A percentile compares a stretch with the other conserved stretches of the same genome.
phyloP scores from a whole-genome alignment of 1,284 basidiomycete species.

The Malassezia equina region DNA sequence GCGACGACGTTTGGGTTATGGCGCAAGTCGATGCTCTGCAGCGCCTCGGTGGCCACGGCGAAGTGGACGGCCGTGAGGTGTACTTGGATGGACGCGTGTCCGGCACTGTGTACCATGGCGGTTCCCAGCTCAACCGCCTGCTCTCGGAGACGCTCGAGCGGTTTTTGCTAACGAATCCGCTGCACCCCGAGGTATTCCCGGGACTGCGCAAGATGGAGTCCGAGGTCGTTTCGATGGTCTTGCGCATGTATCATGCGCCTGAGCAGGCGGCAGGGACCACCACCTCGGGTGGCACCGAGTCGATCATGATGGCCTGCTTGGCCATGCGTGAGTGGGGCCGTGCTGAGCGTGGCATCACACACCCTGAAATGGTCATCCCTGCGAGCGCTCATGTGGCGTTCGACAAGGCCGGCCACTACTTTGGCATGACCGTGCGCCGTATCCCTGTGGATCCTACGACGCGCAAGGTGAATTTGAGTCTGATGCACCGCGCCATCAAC shows the following conservation, averaged over 20 bases:
- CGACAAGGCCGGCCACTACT: constrained; percentile 80
- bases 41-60: constrained; percentile 21
- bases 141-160: constrained; percentile 31
- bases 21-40: constrained; percentile 32
- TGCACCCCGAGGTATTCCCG: constrained; percentile 92
- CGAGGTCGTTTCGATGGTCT: constrained; percentile 86
- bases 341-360: constrained; percentile 70
- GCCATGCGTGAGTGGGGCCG: constrained; percentile 87
- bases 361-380: constrained; percentile 87
- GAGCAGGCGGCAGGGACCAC: constrained; percentile 68
- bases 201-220: constrained; percentile 94
- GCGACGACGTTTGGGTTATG: constrained; percentile 31
- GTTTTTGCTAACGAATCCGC: constrained; percentile 61
- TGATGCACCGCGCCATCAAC: constrained; percentile 57
- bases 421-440: constrained; percentile 80
- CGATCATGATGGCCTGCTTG: constrained; percentile 86
- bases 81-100: constrained; percentile 44
- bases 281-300: constrained; percentile 91
- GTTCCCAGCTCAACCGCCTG: constrained; percentile 34
- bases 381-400: constrained; percentile 86
- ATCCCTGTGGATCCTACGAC: constrained; percentile 75
- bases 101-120: constrained; percentile 48
- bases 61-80: constrained; percentile 32
- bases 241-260: constrained; percentile 68
- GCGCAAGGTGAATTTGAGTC: constrained; percentile 67